These are phyloP conservation scores for Fragilariopsis cylindrus DNA, from an alignment of 108 stramenopile genomes.

Conservation along the genomic window DNA sequence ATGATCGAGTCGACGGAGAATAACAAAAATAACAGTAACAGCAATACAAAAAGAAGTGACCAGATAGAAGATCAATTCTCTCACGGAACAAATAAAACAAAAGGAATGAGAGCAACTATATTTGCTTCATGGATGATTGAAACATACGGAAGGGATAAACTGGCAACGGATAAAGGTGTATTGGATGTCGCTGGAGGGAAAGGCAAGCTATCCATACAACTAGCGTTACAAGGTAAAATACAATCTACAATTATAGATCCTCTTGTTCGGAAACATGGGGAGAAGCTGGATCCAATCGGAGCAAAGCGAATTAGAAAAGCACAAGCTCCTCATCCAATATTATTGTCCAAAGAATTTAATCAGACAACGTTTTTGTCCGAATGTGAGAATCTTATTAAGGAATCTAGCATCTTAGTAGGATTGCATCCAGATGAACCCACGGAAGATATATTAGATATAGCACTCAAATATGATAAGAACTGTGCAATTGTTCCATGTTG, in stretches of 20 bases:
- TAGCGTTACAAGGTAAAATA: slow-evolving; percentile 50
- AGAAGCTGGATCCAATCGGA: slow-evolving; percentile 28
- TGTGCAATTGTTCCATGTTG: slow-evolving; percentile 72
- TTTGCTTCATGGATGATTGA: slow-evolving; percentile 68
- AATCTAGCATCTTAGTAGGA: slow-evolving; percentile 50
- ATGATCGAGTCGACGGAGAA: not conserved
- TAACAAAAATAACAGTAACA: not conserved
- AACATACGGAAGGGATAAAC: slow-evolving; percentile 22
- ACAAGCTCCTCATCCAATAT: slow-evolving; percentile 21
- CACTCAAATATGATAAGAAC: slow-evolving; percentile 45
- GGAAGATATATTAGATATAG: slow-evolving; percentile 70
- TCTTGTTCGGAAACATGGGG: slow-evolving; percentile 54
- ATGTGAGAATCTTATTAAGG: slow-evolving; percentile 13
- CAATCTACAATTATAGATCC: slow-evolving; percentile 65
- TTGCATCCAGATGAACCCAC: slow-evolving; percentile 75
- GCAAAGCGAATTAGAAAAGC: slow-evolving; percentile 34
- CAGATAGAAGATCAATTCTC: slow-evolving; percentile 10
- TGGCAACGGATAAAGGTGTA: slow-evolving; percentile 27
- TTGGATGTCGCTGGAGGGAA: slow-evolving; percentile 78
- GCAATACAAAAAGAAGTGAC: not conserved
- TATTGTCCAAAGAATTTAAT: slow-evolving; percentile 26
- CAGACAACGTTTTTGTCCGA: slow-evolving; percentile 28
- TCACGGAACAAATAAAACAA: slow-evolving; percentile 59
- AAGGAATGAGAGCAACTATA: slow-evolving; percentile 52
- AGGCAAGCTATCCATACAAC: slow-evolving; percentile 64